Conservation (phyloP, 495 filamentous ascomycete genomes). For the Clavariopsis aquatica region DNA sequence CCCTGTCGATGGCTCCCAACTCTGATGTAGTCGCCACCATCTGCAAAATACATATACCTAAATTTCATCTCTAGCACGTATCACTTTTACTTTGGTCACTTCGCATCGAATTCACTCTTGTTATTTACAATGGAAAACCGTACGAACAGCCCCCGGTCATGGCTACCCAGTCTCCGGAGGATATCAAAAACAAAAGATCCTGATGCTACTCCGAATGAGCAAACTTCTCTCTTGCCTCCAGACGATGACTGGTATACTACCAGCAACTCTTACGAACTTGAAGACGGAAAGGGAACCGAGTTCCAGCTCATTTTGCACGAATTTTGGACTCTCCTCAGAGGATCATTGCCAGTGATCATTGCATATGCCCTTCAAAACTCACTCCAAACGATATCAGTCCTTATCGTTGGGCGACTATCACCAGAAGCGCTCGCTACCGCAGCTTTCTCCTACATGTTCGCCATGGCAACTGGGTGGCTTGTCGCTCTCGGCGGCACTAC, state of each 20-base stretch:
- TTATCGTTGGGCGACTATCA: slow-evolving; percentile 79
- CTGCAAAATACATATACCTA: slow-evolving; percentile 1
- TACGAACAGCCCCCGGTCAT: slow-evolving; percentile 38
- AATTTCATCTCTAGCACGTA: neutral
- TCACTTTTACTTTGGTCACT: neutral
- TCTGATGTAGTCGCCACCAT: neutral
- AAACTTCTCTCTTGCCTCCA: slow-evolving; percentile 37
- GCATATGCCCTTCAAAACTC: slow-evolving; percentile 90
- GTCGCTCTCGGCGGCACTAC: slow-evolving; percentile 91
- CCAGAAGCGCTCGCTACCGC: slow-evolving; percentile 80
- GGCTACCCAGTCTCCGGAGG: slow-evolving; percentile 41
- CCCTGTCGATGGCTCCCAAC: neutral
- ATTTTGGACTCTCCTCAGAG: slow-evolving; percentile 66
- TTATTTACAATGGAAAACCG: slow-evolving; percentile 38
- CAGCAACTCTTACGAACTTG: slow-evolving; percentile 42
- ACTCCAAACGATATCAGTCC: slow-evolving; percentile 79
- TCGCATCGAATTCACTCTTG: neutral
- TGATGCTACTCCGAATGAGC: slow-evolving; percentile 33
- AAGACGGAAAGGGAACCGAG: slow-evolving; percentile 36
- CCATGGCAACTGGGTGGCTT: slow-evolving; percentile 87
- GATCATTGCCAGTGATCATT: slow-evolving; percentile 78
- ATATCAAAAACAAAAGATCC: slow-evolving; percentile 32
- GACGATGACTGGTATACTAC: slow-evolving; percentile 33
- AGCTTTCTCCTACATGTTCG: slow-evolving; percentile 93
- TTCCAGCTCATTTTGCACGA: slow-evolving; percentile 56